These are phyloP conservation scores for Pelargonium nanum DNA, from an alignment of 345 rosid genomes.

Conservation along the genomic window DNA sequence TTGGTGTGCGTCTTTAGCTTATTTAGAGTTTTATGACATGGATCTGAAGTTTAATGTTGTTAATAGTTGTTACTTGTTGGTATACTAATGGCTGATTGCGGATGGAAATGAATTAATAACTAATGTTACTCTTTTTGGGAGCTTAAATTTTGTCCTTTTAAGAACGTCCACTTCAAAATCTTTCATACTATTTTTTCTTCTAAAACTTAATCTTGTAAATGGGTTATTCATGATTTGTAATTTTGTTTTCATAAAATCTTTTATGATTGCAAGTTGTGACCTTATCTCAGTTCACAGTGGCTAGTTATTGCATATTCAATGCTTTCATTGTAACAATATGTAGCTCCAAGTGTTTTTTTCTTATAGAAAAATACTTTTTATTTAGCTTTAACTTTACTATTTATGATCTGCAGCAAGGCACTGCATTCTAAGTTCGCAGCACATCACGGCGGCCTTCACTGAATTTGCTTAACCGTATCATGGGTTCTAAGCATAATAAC, in stretches of 20 bases:
- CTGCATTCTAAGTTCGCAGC: neutral
- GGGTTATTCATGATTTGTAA: neutral
- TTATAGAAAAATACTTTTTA: neutral
- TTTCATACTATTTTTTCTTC: neutral
- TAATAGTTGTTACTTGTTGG: neutral
- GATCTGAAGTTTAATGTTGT: neutral
- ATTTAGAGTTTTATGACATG: neutral
- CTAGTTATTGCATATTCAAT: neutral
- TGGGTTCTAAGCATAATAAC: slow-evolving; percentile 54
- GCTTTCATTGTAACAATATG: neutral
- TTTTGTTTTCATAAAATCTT: neutral
- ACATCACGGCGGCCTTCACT: neutral
- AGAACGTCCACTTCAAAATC: neutral
- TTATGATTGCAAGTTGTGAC: neutral
- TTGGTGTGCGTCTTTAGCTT: too few species aligned
- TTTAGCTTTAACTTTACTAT: neutral
- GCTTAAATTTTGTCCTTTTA: too few species aligned
- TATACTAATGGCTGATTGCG: neutral
- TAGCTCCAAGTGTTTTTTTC: neutral
- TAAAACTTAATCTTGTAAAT: neutral
- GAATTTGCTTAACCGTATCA: slow-evolving; percentile 9
- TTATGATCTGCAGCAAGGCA: neutral
- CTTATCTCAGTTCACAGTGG: neutral
- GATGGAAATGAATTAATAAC: too few species aligned
- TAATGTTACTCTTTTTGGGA: too few species aligned